Evolutionary conservation across 2,329 filamentous ascomycete species (phyloP).

Genomic region (Cladosporium sp.): DNA sequence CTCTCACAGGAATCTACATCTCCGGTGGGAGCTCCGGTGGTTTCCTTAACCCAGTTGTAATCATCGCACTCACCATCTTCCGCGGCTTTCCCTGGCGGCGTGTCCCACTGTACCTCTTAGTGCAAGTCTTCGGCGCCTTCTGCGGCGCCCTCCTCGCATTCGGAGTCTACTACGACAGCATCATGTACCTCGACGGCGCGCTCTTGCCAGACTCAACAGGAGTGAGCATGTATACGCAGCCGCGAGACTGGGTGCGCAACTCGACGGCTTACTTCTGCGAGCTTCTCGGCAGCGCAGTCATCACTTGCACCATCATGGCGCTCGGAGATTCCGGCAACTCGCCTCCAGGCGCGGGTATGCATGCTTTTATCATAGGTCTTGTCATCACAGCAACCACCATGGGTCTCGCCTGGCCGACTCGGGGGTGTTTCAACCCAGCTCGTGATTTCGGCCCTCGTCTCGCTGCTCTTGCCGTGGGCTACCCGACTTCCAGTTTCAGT

Average conservation of each 20-base stretch:
- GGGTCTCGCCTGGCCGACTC: slow-evolving; percentile 44
- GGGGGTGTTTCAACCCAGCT: slow-evolving; percentile 46
- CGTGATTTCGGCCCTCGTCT: slow-evolving; percentile 48
- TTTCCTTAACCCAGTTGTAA: slow-evolving; percentile 33
- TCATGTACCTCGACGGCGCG: slow-evolving; percentile 36
- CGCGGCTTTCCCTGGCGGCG: slow-evolving; percentile 57
- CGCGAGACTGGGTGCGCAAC: slow-evolving; percentile 23
- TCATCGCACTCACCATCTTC: slow-evolving; percentile 43
- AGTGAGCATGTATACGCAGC: slow-evolving; percentile 24
- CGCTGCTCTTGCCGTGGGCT: slow-evolving; percentile 43
- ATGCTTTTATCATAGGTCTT: slow-evolving; percentile 46
- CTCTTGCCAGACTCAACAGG: slow-evolving; percentile 20
- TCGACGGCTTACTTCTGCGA: slow-evolving; percentile 46
- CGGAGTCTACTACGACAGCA: slow-evolving; percentile 38
- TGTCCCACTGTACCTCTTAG: slow-evolving; percentile 53
- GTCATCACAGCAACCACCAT: slow-evolving; percentile 35
- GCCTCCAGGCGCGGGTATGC: slow-evolving; percentile 46
- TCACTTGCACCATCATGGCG: slow-evolving; percentile 39
- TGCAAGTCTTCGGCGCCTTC: slow-evolving; percentile 44
- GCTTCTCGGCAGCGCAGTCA: slow-evolving; percentile 27
- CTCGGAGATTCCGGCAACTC: slow-evolving; percentile 26
- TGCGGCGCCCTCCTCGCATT: slow-evolving; percentile 43
- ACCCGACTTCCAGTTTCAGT: slow-evolving; percentile 32
- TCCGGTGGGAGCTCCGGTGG: slow-evolving; percentile 46
- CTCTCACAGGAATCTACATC: slow-evolving; percentile 34